Evolutionary conservation across 208 protist genomes (phyloP).

Genomic region (Acanthamoeba healyi): DNA sequence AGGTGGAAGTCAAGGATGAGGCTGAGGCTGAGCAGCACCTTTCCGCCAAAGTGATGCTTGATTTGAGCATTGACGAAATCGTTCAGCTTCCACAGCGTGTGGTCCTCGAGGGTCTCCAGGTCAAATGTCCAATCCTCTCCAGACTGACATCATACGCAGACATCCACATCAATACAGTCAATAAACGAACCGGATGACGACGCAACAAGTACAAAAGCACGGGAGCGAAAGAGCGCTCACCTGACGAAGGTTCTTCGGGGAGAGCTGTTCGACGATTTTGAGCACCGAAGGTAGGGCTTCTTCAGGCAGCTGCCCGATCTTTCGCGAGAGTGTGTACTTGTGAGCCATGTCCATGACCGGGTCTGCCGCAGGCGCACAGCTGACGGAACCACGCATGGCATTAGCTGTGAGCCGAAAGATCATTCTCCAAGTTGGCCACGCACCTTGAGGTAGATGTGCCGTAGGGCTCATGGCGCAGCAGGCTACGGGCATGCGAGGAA

Average conservation of each 20-base stretch:
- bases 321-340: slow-evolving; percentile 41
- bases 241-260: neutral
- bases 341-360: slow-evolving; percentile 26
- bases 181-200: neutral
- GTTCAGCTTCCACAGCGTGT: slow-evolving; percentile 56
- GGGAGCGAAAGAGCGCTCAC: neutral
- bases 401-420: too few species aligned
- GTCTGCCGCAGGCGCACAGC: neutral
- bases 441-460: neutral
- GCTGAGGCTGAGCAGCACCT: neutral
- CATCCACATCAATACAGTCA: neutral
- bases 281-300: neutral
- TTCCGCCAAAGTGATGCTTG: slow-evolving; percentile 36
- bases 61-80: slow-evolving; percentile 14
- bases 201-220: neutral
- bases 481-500: neutral
- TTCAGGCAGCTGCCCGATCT: slow-evolving; percentile 56
- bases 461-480: neutral
- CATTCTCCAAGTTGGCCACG: too few species aligned
- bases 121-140: slow-evolving; percentile 54
- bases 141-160: neutral
- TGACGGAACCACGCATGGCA: neutral
- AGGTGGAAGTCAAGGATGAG: neutral
- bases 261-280: slow-evolving; percentile 41
- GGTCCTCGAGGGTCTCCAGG: slow-evolving; percentile 9